These are phyloP conservation scores for Dendrobium nobile DNA, from an alignment of 106 monocot genomes.

Conservation along the genomic window DNA sequence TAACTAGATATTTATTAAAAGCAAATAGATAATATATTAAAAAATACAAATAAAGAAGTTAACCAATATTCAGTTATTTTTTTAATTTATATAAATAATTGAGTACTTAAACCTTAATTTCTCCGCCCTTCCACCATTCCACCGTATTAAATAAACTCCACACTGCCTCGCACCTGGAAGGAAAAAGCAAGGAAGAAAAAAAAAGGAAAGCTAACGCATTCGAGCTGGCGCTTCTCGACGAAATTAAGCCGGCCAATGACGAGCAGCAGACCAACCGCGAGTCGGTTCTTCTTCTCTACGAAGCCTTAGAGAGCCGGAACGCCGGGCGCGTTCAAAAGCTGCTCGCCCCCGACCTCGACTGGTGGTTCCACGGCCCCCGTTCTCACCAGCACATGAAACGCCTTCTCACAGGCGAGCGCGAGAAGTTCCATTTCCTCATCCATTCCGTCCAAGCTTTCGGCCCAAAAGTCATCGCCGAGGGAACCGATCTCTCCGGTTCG, in stretches of 20 bases:
- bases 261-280: constrained; percentile 16
- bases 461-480: constrained; percentile 39
- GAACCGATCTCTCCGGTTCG: constrained; percentile 13
- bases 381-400: constrained; percentile 50
- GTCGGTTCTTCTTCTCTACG: constrained; percentile 18
- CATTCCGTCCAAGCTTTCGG: constrained; percentile 26
- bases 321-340: constrained; percentile 25
- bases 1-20: too few species aligned
- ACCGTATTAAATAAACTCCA: neutral
- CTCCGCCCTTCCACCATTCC: too few species aligned
- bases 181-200: neutral
- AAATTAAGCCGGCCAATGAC: neutral
- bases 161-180: neutral
- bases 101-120: too few species aligned
- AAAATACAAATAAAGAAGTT: too few species aligned
- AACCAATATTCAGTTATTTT: too few species aligned
- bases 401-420: constrained; percentile 27
- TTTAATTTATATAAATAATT: too few species aligned
- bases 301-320: constrained; percentile 29
- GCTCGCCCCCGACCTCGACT: constrained; percentile 42
- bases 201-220: too few species aligned
- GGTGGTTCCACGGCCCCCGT: constrained; percentile 57
- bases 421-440: constrained; percentile 24
- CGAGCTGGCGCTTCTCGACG: neutral
- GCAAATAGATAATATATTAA: too few species aligned